Conservation (phyloP, 768 basidiomycete genomes). For the Paxillus rubicundulus region DNA sequence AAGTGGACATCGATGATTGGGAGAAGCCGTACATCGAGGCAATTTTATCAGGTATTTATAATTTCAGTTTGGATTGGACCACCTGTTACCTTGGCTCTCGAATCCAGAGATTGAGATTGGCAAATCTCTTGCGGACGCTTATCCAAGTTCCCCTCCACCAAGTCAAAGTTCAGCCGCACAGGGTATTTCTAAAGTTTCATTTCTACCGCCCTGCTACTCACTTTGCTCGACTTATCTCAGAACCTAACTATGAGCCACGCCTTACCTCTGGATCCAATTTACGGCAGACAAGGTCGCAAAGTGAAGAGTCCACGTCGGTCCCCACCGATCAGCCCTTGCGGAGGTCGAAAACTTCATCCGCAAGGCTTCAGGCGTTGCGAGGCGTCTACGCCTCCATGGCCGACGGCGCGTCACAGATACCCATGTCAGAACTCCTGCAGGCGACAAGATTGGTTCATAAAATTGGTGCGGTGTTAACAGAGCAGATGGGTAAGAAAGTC, state of each 20-base stretch:
- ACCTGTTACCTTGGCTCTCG: not conserved
- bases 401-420: slow-evolving; percentile 46
- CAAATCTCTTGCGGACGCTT: slow-evolving; percentile 13
- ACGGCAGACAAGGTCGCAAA: slow-evolving; percentile 9
- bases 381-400: slow-evolving; percentile 43
- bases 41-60: slow-evolving; percentile 21
- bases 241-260: not conserved
- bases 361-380: slow-evolving; percentile 43
- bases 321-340: slow-evolving; percentile 25
- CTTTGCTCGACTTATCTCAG: not conserved
- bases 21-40: slow-evolving; percentile 23
- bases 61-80: not conserved
- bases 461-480: slow-evolving; percentile 46
- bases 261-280: not conserved
- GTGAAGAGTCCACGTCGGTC: slow-evolving; percentile 3
- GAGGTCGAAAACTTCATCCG: slow-evolving; percentile 39
- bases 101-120: slow-evolving; percentile 23
- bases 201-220: not conserved
- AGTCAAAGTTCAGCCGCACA: not conserved
- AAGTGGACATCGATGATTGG: slow-evolving; percentile 32
- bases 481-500: slow-evolving; percentile 42
- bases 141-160: slow-evolving; percentile 8
- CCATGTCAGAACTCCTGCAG: slow-evolving; percentile 47
- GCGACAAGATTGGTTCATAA: slow-evolving; percentile 45
- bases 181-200: slow-evolving; percentile 5